A percentile compares a stretch with the other conserved stretches of the same genome.
Conservation (phyloP, 1,284 basidiomycete species). For the Leccinum brunneo-olivaceum region DNA sequence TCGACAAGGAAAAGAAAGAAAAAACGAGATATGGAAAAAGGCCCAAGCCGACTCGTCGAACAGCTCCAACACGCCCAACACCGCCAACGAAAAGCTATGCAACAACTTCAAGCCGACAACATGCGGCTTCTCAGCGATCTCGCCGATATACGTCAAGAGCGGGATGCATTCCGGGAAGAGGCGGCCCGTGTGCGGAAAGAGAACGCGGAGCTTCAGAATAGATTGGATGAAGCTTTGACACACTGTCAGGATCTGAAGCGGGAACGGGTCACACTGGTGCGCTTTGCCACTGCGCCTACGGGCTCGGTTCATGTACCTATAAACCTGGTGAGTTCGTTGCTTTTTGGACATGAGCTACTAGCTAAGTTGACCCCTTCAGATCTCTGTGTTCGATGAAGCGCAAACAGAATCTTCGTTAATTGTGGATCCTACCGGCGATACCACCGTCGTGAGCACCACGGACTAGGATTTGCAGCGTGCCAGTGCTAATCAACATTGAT, state of each 20-base stretch:
- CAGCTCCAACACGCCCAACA: constrained; percentile 21
- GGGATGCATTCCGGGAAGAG: constrained; percentile 22
- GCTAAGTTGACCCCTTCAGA: constrained; percentile 4
- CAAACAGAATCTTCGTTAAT: background rate
- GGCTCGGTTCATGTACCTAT: background rate
- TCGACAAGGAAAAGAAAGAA: background rate
- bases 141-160: constrained; percentile 22
- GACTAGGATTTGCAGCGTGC: background rate
- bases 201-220: constrained; percentile 18
- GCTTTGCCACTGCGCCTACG: constrained; percentile 2
- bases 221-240: constrained; percentile 15
- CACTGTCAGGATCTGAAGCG: constrained; percentile 21
- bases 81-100: constrained; percentile 22
- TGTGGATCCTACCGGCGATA: background rate
- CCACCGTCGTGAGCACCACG: constrained; percentile 1
- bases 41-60: constrained; percentile 16
- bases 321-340: constrained; percentile 9
- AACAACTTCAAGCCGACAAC: constrained; percentile 23
- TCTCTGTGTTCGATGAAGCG: constrained; percentile 6
- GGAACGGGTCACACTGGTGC: constrained; percentile 13
- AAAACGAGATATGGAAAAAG: constrained; percentile 11
- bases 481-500: constrained; percentile 1
- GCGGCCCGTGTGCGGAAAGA: constrained; percentile 17
- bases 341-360: background rate
- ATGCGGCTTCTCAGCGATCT: constrained; percentile 18